Evolutionary conservation across 257 asterid genomes (phyloP), one percentile per base, ranked within the genome.

Genomic region (Nicotiana tabacum): DNA sequence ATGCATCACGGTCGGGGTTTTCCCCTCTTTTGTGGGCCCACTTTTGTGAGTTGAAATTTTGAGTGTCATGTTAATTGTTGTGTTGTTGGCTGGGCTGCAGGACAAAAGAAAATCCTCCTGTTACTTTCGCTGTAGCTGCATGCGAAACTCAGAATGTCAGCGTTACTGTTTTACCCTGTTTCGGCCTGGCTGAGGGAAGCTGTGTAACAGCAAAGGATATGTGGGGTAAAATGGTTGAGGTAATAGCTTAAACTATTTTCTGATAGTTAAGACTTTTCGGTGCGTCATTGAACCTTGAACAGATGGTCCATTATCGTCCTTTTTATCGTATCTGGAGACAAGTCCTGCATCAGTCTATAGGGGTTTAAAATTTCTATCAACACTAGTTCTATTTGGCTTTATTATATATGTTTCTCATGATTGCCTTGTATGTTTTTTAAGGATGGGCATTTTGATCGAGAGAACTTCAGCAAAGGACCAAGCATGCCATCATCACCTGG

Each of bases 161-260:
- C 1, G 97, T 96, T 33, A 88, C 99, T 17, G 99, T 94, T 84
- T 87, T 96, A 88, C 99, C 99, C 48, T 90, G 94, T 85, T 96
- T 96, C 83, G 98, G 98, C 79, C 89, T 96, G 84, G 84, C 90
- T 10, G 99, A 95, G 85, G 98, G 88, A 82, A 94, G 98, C 89
- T 66, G 88, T 39, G 66, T 96, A 80, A 93, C 98, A 81, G 99
- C 99, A 33, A 96, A 95, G 85, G 95, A 92, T 83, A 91, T 96
- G 92, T 96, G 99, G 99, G 97, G 90, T 83, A 93, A 89, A 87
- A 93, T 96, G 98, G 91, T 21, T 48, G 91, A 93, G 98, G 99
- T 96, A 83, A 84, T 65, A 46, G 80, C 56, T 72, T 76, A 56
- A 56, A 53, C 80, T 64, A 27, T 53, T n/a, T 51, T 51, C 39